Base-by-base conservation (phyloP, 176 grass and related monocot species). In the Guadua angustifolia region DNA sequence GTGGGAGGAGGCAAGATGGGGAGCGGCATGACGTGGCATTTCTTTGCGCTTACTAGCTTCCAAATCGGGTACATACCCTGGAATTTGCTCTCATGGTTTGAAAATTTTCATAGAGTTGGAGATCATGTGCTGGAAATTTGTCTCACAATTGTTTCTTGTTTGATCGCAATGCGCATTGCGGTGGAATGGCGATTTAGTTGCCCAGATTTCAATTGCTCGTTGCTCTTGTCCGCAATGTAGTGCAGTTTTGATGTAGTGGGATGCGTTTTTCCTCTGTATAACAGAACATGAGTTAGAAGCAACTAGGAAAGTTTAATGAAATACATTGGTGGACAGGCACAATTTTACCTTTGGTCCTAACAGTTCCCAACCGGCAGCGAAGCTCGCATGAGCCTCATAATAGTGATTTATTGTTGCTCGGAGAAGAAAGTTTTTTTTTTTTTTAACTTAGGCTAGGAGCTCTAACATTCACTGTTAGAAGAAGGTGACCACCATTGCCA, bases 21-120 rank as follows among this genome's bases (percentile, higher is more conserved):
- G 49, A 69, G 26, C 70, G 50, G 76, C 81, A 73, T 65, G 50
- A 76, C 82, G 79, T 80, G 90, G 65, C 85, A 90, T 83, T 97
- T 97, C 86, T 97, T 94, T 74, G 89, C 90, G 38, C 94, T 97
- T 11, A 97, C 92, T 17, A 97, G 83, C 79, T 63, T 97, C 84
- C 94, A 97, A 84, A 97, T 97, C 72, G 94, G 94, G 92, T 97
- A 85, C 7, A 84, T 53, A 3, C 22, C 36, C n/a, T 32, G 15
- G 9, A 19, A 9, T 79, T 51, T 63, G 53, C 2, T 72, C 14
- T 52, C 9, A 0, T 25, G 38, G 32, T 13, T 49, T 29, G 29
- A 29, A 29, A 29, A 29, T 29, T 29, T 29, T 29, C 29, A 29
- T 29, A 29, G 29, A 29, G 29, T 29, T 29, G 29, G 29, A 29